A percentile compares a stretch with the other conserved stretches of the same genome.
Evolutionary conservation across 345 rosid species (phyloP).

Genomic region (Zanthoxylum bungeanum): DNA sequence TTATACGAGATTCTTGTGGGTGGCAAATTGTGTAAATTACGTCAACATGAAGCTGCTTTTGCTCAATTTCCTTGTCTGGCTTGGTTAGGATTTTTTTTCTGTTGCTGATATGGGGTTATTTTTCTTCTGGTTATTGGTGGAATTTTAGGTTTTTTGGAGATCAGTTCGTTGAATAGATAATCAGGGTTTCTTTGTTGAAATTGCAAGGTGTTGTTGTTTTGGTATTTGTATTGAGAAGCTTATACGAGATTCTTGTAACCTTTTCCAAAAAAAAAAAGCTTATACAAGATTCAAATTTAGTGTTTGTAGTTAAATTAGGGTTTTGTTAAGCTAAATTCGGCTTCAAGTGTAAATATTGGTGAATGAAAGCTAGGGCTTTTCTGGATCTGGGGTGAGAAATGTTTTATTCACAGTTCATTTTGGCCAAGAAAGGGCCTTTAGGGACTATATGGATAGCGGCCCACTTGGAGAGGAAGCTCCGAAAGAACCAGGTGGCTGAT

Average conservation of each 20-base stretch:
- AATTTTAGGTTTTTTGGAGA: conserved; percentile 10
- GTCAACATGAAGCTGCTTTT: conserved; percentile 16
- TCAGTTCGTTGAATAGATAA: neutral
- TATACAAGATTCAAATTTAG: neutral
- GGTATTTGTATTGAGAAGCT: neutral
- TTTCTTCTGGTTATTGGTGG: neutral
- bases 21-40: conserved; percentile 7
- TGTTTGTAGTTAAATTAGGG: conserved; percentile 8
- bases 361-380: conserved; percentile 29
- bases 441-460: conserved; percentile 99
- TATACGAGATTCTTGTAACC: neutral
- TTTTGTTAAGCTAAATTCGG: neutral
- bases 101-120: conserved; percentile 2
- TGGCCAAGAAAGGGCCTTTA: conserved; percentile 99
- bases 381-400: conserved; percentile 36
- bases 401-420: conserved; percentile 98
- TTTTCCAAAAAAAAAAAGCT: too few relatives aligned
- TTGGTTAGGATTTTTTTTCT: conserved; percentile 16
- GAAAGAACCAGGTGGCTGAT: conserved; percentile 99
- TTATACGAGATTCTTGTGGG: neutral
- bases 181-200: conserved; percentile 14
- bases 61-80: conserved; percentile 3
- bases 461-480: conserved; percentile 98
- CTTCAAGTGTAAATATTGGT: conserved; percentile 15
- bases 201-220: neutral